Percentiles rank a stretch among this genome's conserved stretches.
Evolutionary conservation across 2,329 filamentous ascomycete species (phyloP).

Genomic region (Sporothrix phasma): DNA sequence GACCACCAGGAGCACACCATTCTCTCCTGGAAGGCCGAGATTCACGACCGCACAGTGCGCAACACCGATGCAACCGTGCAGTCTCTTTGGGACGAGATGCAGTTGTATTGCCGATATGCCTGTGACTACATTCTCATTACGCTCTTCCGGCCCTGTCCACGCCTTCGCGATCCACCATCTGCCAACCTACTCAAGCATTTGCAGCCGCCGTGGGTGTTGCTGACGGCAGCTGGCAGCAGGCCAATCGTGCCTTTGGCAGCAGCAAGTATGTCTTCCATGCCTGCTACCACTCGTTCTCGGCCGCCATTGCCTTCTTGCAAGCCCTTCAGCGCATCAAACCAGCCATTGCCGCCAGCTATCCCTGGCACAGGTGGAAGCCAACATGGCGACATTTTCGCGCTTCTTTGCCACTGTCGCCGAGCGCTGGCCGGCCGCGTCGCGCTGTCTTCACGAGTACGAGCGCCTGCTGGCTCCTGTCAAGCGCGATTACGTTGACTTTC

Average conservation of each 20-base stretch:
- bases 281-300: slow-evolving; percentile 11
- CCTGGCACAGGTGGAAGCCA: slow-evolving; percentile 6
- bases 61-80: neutral
- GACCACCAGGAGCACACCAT: slow-evolving; percentile 5
- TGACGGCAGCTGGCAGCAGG: slow-evolving; percentile 13
- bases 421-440: slow-evolving; percentile 9
- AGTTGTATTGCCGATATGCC: slow-evolving; percentile 10
- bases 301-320: slow-evolving; percentile 9
- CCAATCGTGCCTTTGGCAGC: slow-evolving; percentile 8
- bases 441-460: slow-evolving; percentile 10
- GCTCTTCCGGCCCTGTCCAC: slow-evolving; percentile 10
- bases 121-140: slow-evolving; percentile 11
- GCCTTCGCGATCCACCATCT: neutral
- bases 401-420: slow-evolving; percentile 9
- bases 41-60: slow-evolving; percentile 4
- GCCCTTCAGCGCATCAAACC: slow-evolving; percentile 8
- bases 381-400: slow-evolving; percentile 8
- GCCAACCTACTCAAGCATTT: slow-evolving; percentile 8
- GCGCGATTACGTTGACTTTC: neutral
- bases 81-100: slow-evolving; percentile 12
- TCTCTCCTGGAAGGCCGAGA: slow-evolving; percentile 4
- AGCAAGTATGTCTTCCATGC: slow-evolving; percentile 12
- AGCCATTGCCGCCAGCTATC: slow-evolving; percentile 6
- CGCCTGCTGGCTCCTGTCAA: slow-evolving; percentile 6
- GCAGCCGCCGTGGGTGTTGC: slow-evolving; percentile 8